phyloP scores from a whole-genome alignment of 1,284 basidiomycete species.

The Leucoagaricus sp. region DNA sequence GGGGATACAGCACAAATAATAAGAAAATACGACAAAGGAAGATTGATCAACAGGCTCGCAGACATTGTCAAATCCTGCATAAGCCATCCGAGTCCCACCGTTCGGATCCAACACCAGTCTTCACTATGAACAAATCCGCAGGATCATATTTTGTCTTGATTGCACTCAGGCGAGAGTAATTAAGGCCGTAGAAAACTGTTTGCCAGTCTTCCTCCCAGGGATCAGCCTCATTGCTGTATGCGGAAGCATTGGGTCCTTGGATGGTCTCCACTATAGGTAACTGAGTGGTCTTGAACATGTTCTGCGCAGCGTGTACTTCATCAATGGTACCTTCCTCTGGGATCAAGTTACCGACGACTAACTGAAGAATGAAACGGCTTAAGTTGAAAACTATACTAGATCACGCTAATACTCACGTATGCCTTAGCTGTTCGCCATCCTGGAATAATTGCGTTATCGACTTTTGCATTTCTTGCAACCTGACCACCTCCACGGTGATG shows the following conservation, averaged over 20 bases:
- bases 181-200: conserved; percentile 44
- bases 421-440: conserved; percentile 35
- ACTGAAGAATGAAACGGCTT: neutral
- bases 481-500: too few relatives aligned
- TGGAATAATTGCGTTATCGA: conserved; percentile 29
- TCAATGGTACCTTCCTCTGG: neutral
- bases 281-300: neutral
- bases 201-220: conserved; percentile 39
- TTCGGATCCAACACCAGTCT: conserved; percentile 46
- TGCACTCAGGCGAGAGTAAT: conserved; percentile 37
- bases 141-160: conserved; percentile 50
- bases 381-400: neutral
- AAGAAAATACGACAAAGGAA: too few relatives aligned
- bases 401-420: conserved; percentile 24
- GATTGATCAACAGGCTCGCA: neutral
- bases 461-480: too few relatives aligned
- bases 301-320: neutral
- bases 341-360: neutral
- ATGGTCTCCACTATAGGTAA: neutral
- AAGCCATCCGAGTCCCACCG: conserved; percentile 26
- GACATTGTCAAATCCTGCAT: neutral
- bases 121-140: conserved; percentile 41
- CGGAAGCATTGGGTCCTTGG: neutral
- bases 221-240: conserved; percentile 39
- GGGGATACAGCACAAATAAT: too few relatives aligned